Evolutionary conservation across 495 filamentous ascomycete species (phyloP), one percentile per base, ranked within the genome.

Genomic region (Xylaria intraflava): DNA sequence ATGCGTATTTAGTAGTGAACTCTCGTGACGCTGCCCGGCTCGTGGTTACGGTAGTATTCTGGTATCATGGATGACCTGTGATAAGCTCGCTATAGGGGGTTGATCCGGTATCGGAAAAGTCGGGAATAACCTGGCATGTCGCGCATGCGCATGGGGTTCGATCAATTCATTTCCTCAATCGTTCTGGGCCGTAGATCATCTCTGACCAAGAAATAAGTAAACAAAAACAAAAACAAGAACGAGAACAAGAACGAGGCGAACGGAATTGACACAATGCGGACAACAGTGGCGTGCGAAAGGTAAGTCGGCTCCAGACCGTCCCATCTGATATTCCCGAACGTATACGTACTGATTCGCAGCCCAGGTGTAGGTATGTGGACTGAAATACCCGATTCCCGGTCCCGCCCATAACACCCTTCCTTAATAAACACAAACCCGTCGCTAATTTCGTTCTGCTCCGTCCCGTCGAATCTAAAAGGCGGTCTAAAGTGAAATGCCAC

Each of bases 71-170:
- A n/a, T n/a, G n/a, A n/a, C n/a, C n/a, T n/a, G n/a, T n/a, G n/a
- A n/a, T n/a, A n/a, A 44, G 41, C 16, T 19, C 41, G 22, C 20
- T 1, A 40, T 20, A 40, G 7, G 11, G 23, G 3, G 7, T 23
- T 19, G 43, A 49, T 49, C 49, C 49, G 49, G 49, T 44, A 51
- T 51, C 49, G 49, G 49, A 36, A 51, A 51, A 29, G 49, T 51
- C 49, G 49, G 49, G 49, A 51, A 51, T 51, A 19, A n/a, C 20
- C 19, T 42, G 39, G 20, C 38, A 16, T 14, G 8, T 42, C 49
- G 29, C 26, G 26, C 41, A 33, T 22, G 30, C 11, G 16, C 44
- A 11, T 39, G 19, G 46, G 11, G 30, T 35, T 30, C 35, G 14
- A 39, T 16, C 33, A 27, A 17, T 39, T 39, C 35, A 49, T 29